Percentiles rank a stretch among this genome's conserved stretches.
Conservation (phyloP, 179 eudicot species). For the Beta corolliflora region DNA sequence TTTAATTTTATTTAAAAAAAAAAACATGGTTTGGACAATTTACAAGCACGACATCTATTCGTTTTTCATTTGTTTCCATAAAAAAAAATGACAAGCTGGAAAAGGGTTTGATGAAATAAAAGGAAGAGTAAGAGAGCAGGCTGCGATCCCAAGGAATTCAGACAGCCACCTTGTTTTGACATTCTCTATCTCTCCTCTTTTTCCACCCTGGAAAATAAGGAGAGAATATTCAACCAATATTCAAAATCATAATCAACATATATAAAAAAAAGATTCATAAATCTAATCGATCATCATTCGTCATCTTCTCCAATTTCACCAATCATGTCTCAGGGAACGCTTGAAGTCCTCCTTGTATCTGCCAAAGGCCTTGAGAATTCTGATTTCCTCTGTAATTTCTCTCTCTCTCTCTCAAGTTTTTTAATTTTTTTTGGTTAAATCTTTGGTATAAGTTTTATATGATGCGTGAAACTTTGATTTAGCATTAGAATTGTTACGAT, state of each 20-base stretch:
- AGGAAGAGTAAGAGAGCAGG: background rate
- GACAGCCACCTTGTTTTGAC: background rate
- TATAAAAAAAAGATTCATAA: too few relatives aligned
- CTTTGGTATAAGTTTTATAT: too few relatives aligned
- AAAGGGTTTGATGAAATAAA: background rate
- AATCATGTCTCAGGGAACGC: conserved; percentile 59
- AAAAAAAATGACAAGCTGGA: conserved; percentile 5
- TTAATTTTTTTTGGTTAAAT: background rate
- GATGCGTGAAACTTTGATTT: background rate
- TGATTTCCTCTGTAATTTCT: conserved; percentile 55
- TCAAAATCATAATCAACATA: too few relatives aligned
- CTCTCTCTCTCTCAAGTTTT: background rate
- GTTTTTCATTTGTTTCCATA: background rate
- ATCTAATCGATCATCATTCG: background rate
- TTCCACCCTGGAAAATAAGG: background rate
- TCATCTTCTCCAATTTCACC: conserved; percentile 5
- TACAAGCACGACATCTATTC: background rate
- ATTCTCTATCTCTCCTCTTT: conserved; percentile 2
- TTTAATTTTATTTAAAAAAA: too few relatives aligned
- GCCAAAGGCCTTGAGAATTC: conserved; percentile 71
- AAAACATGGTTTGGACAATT: too few relatives aligned
- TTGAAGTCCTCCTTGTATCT: conserved; percentile 62
- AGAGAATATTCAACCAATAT: background rate
- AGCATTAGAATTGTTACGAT: background rate
- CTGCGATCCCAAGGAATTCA: background rate